Percentiles rank a stretch among this genome's conserved stretches.
Evolutionary conservation across 768 basidiomycete genomes (phyloP).

Genomic region (Termitomyces sp.): DNA sequence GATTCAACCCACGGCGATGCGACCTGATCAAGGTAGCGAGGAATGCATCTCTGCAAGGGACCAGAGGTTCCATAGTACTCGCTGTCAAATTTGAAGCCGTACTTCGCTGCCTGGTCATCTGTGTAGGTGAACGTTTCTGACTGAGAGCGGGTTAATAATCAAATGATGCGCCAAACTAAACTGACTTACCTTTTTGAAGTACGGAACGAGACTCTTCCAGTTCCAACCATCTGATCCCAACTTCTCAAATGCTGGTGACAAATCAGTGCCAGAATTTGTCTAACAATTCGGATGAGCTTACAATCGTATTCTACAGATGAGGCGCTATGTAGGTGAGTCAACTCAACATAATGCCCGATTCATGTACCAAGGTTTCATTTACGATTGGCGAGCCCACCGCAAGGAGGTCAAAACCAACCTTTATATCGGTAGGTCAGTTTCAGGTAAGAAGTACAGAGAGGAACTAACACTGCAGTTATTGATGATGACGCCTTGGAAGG

Average conservation of each 20-base stretch:
- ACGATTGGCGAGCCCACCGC: no score
- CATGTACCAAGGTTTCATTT: neutral
- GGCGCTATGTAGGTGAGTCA: no score
- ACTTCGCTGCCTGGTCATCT: neutral
- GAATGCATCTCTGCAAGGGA: neutral
- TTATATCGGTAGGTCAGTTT: no score
- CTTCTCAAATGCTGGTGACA: constrained; percentile 1
- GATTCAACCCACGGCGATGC: constrained; percentile 1
- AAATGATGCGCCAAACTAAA: no score
- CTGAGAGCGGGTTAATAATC: no score
- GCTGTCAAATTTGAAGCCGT: neutral
- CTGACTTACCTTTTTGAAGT: constrained; percentile 5
- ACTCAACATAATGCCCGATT: neutral
- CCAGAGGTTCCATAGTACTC: neutral
- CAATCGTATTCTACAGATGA: neutral
- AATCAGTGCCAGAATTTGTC: neutral
- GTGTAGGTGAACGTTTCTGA: neutral
- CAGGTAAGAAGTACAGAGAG: no score
- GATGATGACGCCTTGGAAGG: no score
- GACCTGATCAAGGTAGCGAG: neutral
- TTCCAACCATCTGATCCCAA: neutral
- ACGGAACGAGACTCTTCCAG: constrained; percentile 2
- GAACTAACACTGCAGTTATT: no score
- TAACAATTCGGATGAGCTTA: neutral
- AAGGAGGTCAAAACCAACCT: no score